Base-by-base conservation (phyloP, 2,329 filamentous ascomycete species). In the Aspergillus arachidicola region DNA sequence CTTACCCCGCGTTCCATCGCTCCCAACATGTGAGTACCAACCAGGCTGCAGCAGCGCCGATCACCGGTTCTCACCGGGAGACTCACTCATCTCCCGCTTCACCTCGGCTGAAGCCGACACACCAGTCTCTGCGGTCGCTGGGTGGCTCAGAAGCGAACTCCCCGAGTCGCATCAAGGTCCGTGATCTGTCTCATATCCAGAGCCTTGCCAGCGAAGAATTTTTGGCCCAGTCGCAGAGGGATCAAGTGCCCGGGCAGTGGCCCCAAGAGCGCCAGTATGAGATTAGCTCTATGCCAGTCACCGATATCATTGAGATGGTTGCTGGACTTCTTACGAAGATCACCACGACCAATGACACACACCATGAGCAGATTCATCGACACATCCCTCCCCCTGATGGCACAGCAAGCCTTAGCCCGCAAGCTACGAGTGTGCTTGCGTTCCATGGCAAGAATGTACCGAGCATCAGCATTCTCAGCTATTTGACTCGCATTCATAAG, bases 371-470 rank as follows among this genome's bases (percentile, higher is more conserved):
- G 67, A 80, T 97, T 68, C 93, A 97, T 78, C 88, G 93, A 61
- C 86, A 88, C 64, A 86, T 91, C 64, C 86, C 88, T 5, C 83
- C 86, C 10, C 81, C 87, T 6, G 87, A 87, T 67, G 84, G 84
- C 53, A 81, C 86, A 10, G 79, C 82, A n/a, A 84, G 84, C 43
- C 79, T 91, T 38, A 88, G 83, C 68, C 83, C 85, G 26, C 86
- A 90, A 71, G 91, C 85, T 68, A 91, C 82, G 68, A 91, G 83
- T 60, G 94, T 99, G 3, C 85, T 99, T 45, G 94, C 95, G 14
- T 99, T 99, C 71, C 95, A 99, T 74, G 95, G 95, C 69, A 98
- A 97, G 81, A 99, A 99, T 69, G 92, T 98, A 12, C 95, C 95
- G 1, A 95, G 91, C 74, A 99, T 99, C 72, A 97, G 94, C 23